Conservation (phyloP, 805 yeast species). For the Kregervanrija pseudodelftensis region DNA sequence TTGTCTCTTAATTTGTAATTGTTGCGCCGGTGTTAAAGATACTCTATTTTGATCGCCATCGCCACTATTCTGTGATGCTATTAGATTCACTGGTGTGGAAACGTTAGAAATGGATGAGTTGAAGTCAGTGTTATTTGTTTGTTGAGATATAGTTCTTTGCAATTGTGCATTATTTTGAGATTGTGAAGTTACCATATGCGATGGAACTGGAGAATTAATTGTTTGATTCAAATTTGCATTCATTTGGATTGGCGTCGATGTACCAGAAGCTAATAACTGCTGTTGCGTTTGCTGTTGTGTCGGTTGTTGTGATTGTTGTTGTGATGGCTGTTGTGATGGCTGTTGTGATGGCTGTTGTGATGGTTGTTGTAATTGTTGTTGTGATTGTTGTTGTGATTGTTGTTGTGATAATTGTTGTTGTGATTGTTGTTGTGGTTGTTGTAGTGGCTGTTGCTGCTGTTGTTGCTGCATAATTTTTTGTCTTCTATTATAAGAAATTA, state of each 20-base stretch:
- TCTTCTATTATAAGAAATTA: slow-evolving; percentile 36
- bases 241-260: slow-evolving; percentile 6
- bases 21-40: slow-evolving; percentile 17
- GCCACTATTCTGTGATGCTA: slow-evolving; percentile 2
- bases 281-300: slow-evolving; percentile 1
- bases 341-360: too few relatives aligned
- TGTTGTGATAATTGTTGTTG: slow-evolving; percentile 5
- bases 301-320: slow-evolving; percentile 7
- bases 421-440: slow-evolving; percentile 9
- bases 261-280: slow-evolving; percentile 4
- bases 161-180: not conserved
- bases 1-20: slow-evolving; percentile 20
- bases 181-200: slow-evolving; percentile 4
- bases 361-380: slow-evolving; percentile 2
- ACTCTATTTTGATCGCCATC: slow-evolving; percentile 2
- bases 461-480: slow-evolving; percentile 24
- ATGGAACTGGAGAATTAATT: not conserved
- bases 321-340: slow-evolving; percentile 20
- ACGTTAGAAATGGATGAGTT: not conserved
- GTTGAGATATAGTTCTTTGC: slow-evolving; percentile 6
- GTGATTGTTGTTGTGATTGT: slow-evolving; percentile 13
- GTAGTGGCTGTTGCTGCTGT: slow-evolving; percentile 23
- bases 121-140: not conserved
- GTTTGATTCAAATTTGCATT: not conserved
- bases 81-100: slow-evolving; percentile 11